Percentiles rank a stretch among this genome's conserved stretches.
Conservation (phyloP, 768 basidiomycete genomes). For the Boletus sp. region DNA sequence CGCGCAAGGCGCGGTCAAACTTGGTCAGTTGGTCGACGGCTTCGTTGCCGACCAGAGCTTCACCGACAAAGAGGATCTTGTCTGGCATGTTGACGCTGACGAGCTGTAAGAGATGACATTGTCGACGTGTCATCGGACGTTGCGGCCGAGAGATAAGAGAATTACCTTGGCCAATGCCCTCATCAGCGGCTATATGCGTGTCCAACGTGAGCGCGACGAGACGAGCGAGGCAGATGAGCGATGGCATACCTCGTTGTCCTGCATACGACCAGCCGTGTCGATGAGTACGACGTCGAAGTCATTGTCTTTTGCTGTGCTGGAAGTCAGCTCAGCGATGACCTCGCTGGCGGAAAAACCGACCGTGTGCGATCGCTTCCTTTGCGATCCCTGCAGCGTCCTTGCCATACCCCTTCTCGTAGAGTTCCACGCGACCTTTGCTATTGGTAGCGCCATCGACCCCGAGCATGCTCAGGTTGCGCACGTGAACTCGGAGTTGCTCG, state of each 20-base stretch:
- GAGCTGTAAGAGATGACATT: slow-evolving; percentile 46
- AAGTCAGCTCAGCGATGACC: slow-evolving; percentile 1
- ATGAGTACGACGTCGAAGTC: slow-evolving; percentile 96
- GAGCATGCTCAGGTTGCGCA: slow-evolving; percentile 88
- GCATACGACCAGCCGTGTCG: slow-evolving; percentile 98
- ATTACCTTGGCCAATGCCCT: slow-evolving; percentile 91
- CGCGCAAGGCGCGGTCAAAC: slow-evolving; percentile 90
- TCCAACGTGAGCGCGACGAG: slow-evolving; percentile 5
- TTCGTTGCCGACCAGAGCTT: slow-evolving; percentile 97
- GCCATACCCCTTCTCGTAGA: slow-evolving; percentile 96
- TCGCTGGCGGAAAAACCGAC: slow-evolving; percentile 41
- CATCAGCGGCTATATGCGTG: slow-evolving; percentile 77
- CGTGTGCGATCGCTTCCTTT: slow-evolving; percentile 89
- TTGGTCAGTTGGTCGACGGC: slow-evolving; percentile 97
- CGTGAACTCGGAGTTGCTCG: slow-evolving; percentile 95
- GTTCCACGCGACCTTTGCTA: slow-evolving; percentile 79
- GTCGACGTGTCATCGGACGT: not conserved
- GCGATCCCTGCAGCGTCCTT: slow-evolving; percentile 99
- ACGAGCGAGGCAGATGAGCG: not conserved
- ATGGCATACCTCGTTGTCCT: slow-evolving; percentile 87
- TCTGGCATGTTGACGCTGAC: slow-evolving; percentile 93
- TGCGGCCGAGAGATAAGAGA: not conserved
- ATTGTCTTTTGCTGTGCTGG: slow-evolving; percentile 69
- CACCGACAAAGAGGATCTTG: slow-evolving; percentile 97
- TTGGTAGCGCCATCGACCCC: slow-evolving; percentile 64